These are phyloP conservation scores for Ilex aquifolium DNA, from an alignment of 257 asterid species.

Conservation along the genomic window DNA sequence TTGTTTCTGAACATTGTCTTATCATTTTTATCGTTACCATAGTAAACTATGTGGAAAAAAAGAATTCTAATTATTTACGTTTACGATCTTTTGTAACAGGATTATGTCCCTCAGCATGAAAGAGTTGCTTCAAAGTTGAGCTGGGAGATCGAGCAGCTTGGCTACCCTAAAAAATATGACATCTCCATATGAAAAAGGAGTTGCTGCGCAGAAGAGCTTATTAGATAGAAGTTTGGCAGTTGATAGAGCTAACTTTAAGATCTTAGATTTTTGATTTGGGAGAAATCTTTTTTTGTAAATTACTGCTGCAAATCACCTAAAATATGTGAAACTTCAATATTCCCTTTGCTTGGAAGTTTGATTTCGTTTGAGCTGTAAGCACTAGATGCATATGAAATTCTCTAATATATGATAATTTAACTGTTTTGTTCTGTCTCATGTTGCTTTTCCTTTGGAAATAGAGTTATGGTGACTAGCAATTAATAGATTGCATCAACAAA, in stretches of 20 bases:
- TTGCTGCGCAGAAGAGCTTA: background rate
- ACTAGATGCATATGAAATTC: too few relatives aligned
- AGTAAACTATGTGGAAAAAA: too few relatives aligned
- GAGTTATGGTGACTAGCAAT: too few relatives aligned
- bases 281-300: background rate
- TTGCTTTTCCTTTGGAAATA: too few relatives aligned
- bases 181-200: conserved; percentile 17
- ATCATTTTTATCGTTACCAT: too few relatives aligned
- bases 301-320: background rate
- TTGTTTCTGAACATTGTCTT: too few relatives aligned
- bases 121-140: conserved; percentile 50
- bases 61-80: background rate
- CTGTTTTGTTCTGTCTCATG: too few relatives aligned
- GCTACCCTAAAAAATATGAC: conserved; percentile 27
- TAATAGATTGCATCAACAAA: too few relatives aligned
- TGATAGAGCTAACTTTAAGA: background rate
- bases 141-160: conserved; percentile 57
- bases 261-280: background rate
- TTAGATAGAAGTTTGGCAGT: background rate
- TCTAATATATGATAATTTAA: too few relatives aligned
- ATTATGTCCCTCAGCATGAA: conserved; percentile 49
- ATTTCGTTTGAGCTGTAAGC: background rate
- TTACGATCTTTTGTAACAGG: conserved; percentile 15
- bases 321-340: background rate
- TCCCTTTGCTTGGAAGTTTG: background rate